These are phyloP conservation scores for Ganoderma meredithae DNA, from an alignment of 1,284 basidiomycete genomes.

Conservation along the genomic window DNA sequence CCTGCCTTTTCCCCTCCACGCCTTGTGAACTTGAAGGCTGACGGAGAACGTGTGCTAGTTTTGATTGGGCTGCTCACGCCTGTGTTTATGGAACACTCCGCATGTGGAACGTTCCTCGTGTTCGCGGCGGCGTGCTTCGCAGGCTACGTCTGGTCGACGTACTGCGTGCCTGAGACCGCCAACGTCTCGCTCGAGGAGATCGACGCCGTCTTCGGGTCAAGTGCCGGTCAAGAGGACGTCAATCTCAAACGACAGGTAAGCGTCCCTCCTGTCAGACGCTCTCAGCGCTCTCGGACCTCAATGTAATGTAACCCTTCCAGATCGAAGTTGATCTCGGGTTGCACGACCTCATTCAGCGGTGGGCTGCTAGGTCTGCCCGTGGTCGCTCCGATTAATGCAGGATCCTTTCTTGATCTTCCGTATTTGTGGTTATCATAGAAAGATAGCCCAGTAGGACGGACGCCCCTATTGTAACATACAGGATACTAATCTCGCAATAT, in stretches of 20 bases:
- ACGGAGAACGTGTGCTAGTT: slow-evolving; percentile 50
- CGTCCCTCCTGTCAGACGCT: slow-evolving; percentile 9
- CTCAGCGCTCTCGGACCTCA: slow-evolving; percentile 4
- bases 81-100: slow-evolving; percentile 66
- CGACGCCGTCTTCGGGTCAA: slow-evolving; percentile 69
- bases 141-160: slow-evolving; percentile 73
- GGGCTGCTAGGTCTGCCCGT: slow-evolving; percentile 18
- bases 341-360: slow-evolving; percentile 40
- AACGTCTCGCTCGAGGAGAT: slow-evolving; percentile 80
- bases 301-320: slow-evolving; percentile 30
- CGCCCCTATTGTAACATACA: background rate
- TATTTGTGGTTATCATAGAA: background rate
- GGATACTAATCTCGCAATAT: background rate
- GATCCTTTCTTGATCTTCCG: background rate
- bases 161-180: slow-evolving; percentile 78
- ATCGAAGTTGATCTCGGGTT: slow-evolving; percentile 49
- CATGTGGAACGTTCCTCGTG: slow-evolving; percentile 72
- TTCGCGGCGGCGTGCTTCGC: slow-evolving; percentile 71
- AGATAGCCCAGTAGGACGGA: background rate
- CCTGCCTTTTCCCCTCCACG: slow-evolving; percentile 20
- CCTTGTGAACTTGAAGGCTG: slow-evolving; percentile 2
- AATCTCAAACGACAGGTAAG: slow-evolving; percentile 56
- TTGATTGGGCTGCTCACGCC: slow-evolving; percentile 85
- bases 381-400: background rate
- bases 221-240: slow-evolving; percentile 62